Evolutionary conservation across 2,329 filamentous ascomycete species (phyloP).

Genomic region (Stylonectria norvegica): DNA sequence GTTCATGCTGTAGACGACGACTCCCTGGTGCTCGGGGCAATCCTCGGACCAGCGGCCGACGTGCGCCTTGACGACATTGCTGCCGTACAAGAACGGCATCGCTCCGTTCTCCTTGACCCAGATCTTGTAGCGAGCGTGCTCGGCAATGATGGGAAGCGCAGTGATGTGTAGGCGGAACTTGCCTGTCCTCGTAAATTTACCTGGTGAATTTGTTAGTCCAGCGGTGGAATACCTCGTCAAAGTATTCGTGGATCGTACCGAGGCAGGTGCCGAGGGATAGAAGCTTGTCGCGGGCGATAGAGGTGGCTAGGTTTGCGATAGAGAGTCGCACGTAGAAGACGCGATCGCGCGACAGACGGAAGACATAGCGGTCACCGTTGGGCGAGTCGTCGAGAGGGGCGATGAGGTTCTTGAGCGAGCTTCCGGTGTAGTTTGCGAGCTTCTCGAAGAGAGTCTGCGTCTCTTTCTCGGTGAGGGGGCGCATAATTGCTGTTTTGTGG

Average conservation of each 20-base stretch:
- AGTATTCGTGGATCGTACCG: constrained; percentile 36
- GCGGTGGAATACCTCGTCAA: not conserved
- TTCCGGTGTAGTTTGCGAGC: constrained; percentile 89
- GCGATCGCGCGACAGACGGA: constrained; percentile 75
- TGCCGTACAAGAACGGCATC: constrained; percentile 96
- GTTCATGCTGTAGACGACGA: constrained; percentile 87
- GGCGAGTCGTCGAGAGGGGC: constrained; percentile 65
- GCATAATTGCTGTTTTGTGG: constrained; percentile 53
- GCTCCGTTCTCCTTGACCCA: constrained; percentile 96
- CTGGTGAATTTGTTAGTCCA: constrained; percentile 37
- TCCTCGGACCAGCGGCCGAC: constrained; percentile 85
- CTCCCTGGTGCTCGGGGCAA: constrained; percentile 87
- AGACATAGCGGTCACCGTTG: constrained; percentile 75
- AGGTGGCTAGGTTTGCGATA: constrained; percentile 87
- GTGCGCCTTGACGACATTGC: constrained; percentile 70
- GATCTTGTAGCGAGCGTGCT: constrained; percentile 92
- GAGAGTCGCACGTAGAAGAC: constrained; percentile 92
- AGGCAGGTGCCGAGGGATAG: constrained; percentile 87
- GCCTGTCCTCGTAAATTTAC: constrained; percentile 94
- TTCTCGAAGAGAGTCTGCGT: constrained; percentile 84
- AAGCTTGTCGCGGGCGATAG: constrained; percentile 75
- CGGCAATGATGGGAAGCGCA: constrained; percentile 78
- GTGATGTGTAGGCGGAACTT: constrained; percentile 96
- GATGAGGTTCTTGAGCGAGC: constrained; percentile 80
- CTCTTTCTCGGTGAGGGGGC: constrained; percentile 75